Percentiles rank a stretch among this genome's conserved stretches.
phyloP scores from a whole-genome alignment of 2,329 filamentous ascomycete genomes.

The Diaporthe amygdali region DNA sequence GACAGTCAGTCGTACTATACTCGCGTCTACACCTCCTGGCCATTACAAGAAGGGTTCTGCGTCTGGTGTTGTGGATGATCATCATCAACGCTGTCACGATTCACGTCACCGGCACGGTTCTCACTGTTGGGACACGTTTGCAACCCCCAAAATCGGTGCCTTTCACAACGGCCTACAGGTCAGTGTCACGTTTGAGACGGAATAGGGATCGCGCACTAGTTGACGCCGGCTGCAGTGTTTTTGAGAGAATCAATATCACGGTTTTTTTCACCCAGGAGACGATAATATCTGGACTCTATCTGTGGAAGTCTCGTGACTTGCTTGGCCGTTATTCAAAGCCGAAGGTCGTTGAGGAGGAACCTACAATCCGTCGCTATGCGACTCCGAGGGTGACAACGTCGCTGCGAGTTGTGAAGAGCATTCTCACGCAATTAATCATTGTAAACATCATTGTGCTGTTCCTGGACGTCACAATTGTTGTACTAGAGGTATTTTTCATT shows the following conservation, averaged over 20 bases:
- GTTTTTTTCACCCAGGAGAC: conserved; percentile 54
- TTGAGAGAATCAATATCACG: conserved; percentile 56
- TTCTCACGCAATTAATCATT: not conserved
- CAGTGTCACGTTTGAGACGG: not conserved
- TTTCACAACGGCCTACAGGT: not conserved
- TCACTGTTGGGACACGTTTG: conserved; percentile 50
- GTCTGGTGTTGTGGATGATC: conserved; percentile 56
- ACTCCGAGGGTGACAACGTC: not conserved
- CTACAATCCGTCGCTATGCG: not conserved
- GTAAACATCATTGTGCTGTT: conserved; percentile 2
- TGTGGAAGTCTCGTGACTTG: conserved; percentile 47
- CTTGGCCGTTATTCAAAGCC: conserved; percentile 33
- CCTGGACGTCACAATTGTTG: not conserved
- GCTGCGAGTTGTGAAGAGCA: not conserved
- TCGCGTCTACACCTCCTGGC: conserved; percentile 60
- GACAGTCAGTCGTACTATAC: conserved; percentile 61
- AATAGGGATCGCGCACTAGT: no score
- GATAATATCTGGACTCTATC: conserved; percentile 50
- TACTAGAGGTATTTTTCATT: not conserved
- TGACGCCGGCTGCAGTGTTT: conserved; percentile 38
- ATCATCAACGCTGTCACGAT: conserved; percentile 52
- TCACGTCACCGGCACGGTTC: conserved; percentile 53
- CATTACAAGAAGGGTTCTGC: conserved; percentile 48
- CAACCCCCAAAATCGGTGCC: not conserved
- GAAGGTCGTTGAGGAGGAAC: conserved; percentile 27